These are phyloP conservation scores for Hypoxylon lienhwacheense DNA, from an alignment of 495 filamentous ascomycete species.

Conservation along the genomic window DNA sequence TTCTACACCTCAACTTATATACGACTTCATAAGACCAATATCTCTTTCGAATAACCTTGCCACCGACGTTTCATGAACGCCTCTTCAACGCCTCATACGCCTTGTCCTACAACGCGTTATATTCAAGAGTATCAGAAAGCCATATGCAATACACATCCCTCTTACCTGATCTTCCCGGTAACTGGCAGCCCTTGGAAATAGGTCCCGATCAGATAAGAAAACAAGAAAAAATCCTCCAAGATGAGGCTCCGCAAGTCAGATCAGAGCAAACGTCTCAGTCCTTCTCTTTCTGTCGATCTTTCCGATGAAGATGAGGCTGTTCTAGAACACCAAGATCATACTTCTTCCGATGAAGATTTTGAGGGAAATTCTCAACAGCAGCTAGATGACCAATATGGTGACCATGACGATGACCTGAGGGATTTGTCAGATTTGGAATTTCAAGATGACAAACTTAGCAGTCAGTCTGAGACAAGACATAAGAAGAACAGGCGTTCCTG, in stretches of 20 bases:
- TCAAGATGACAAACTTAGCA: slow-evolving; percentile 11
- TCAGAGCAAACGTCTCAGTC: slow-evolving; percentile 18
- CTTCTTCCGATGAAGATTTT: slow-evolving; percentile 33
- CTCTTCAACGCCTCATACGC: no score
- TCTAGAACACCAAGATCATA: neutral
- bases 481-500: slow-evolving; percentile 17
- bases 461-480: slow-evolving; percentile 3
- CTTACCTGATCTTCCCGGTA: no score
- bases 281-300: slow-evolving; percentile 1
- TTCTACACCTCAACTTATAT: no score
- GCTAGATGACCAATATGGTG: slow-evolving; percentile 22
- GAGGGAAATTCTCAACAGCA: slow-evolving; percentile 18
- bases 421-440: slow-evolving; percentile 19
- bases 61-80: no score
- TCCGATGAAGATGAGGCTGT: slow-evolving; percentile 22
- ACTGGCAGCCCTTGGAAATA: neutral
- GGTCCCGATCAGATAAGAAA: neutral
- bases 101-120: no score
- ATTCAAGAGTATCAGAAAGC: no score
- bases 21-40: no score
- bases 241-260: slow-evolving; percentile 38
- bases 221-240: no score
- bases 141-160: no score
- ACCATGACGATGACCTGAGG: slow-evolving; percentile 14
- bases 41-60: no score